Conservation (phyloP, 331 rosid species). For the Malus hybrid region DNA sequence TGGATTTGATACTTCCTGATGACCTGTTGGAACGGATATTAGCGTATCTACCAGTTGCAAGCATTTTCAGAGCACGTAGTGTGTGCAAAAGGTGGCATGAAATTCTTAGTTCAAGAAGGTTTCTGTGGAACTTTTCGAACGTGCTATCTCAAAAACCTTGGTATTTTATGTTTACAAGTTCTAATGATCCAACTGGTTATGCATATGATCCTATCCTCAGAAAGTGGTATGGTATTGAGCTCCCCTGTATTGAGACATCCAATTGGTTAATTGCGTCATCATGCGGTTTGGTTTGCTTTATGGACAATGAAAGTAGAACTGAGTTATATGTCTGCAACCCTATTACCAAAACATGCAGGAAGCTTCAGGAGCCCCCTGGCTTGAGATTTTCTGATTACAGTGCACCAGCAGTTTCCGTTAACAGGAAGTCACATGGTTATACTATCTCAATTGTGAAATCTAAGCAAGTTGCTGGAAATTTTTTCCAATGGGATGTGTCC, state of each 20-base stretch:
- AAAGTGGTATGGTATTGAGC: constrained; percentile 76
- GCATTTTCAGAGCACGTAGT: constrained; percentile 69
- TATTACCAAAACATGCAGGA: constrained; percentile 37
- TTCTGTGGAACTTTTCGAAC: constrained; percentile 54
- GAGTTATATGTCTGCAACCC: constrained; percentile 67
- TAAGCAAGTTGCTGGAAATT: constrained; percentile 69
- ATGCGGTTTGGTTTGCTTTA: constrained; percentile 68
- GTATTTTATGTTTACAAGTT: constrained; percentile 84
- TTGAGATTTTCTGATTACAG: constrained; percentile 54
- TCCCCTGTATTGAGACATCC: constrained; percentile 54
- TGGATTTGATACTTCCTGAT: constrained; percentile 58
- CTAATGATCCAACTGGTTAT: constrained; percentile 57
- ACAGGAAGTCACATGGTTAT: constrained; percentile 44
- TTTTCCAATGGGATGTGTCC: constrained; percentile 64
- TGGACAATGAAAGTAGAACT: constrained; percentile 61
- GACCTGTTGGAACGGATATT: constrained; percentile 78
- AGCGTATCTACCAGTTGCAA: constrained; percentile 67
- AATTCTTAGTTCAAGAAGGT: constrained; percentile 56
- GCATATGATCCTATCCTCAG: constrained; percentile 65
- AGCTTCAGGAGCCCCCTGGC: constrained; percentile 59
- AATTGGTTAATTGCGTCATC: constrained; percentile 63
- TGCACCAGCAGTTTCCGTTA: constrained; percentile 59
- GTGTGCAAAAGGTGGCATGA: constrained; percentile 78
- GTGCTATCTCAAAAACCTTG: constrained; percentile 66
- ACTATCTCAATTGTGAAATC: constrained; percentile 61